A percentile compares a stretch with the other conserved stretches of the same genome.
These are phyloP conservation scores for Diospyros lotus DNA, from an alignment of 148 eudicot species.

Conservation along the genomic window DNA sequence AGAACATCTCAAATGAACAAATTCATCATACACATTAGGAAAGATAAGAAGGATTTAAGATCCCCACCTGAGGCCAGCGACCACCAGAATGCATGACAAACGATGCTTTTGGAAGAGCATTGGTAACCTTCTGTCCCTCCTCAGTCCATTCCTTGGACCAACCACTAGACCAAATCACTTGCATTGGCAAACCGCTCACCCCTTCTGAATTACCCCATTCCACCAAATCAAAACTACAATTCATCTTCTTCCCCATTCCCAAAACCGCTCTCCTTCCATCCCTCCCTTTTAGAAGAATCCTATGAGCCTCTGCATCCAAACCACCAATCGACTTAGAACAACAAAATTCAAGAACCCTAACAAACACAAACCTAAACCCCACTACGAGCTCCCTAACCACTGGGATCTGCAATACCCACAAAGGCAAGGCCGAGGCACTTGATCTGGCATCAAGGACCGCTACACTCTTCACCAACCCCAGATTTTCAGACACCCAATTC, in stretches of 20 bases:
- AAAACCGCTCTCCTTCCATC: conserved; percentile 58
- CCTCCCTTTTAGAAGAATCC: conserved; percentile 65
- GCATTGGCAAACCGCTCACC: conserved; percentile 66
- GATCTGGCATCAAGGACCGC: conserved; percentile 55
- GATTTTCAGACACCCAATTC: conserved; percentile 73
- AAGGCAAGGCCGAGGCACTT: conserved; percentile 54
- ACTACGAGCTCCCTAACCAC: conserved; percentile 58
- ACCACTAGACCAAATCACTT: conserved; percentile 71
- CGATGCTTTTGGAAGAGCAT: conserved; percentile 56
- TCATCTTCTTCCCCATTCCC: conserved; percentile 67
- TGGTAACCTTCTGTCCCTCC: conserved; percentile 55
- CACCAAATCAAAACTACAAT: conserved; percentile 64
- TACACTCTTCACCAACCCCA: conserved; percentile 54
- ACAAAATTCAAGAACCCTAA: conserved; percentile 45
- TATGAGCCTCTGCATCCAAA: conserved; percentile 58
- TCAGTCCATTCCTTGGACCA: conserved; percentile 69
- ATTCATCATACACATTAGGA: not conserved
- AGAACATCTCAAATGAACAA: not conserved
- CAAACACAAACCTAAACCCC: conserved; percentile 56
- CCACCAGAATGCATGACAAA: conserved; percentile 79
- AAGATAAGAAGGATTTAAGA: not conserved
- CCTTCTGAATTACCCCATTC: conserved; percentile 72
- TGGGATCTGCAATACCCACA: conserved; percentile 55
- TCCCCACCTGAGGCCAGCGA: conserved; percentile 85
- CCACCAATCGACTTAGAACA: conserved; percentile 41